Percentiles rank a stretch among this genome's conserved stretches.
Conservation (phyloP, 768 basidiomycete genomes). For the Tephrocybe sp. region DNA sequence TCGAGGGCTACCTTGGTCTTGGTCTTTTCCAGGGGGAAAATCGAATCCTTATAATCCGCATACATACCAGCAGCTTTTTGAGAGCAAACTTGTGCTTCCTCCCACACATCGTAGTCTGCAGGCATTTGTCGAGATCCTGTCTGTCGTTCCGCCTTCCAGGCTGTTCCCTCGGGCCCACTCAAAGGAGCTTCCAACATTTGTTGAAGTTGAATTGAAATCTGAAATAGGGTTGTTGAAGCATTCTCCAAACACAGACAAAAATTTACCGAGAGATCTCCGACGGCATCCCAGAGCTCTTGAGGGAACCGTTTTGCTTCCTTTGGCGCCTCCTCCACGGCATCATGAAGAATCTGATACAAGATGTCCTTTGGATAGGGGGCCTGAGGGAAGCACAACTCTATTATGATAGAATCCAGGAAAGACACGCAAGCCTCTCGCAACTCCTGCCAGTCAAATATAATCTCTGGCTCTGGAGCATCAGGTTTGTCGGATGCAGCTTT, state of each 20-base stretch:
- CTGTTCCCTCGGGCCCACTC: slow-evolving; percentile 51
- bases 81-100: slow-evolving; percentile 68
- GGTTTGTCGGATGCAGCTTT: slow-evolving; percentile 35
- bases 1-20: slow-evolving; percentile 50
- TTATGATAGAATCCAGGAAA: slow-evolving; percentile 80
- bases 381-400: slow-evolving; percentile 78
- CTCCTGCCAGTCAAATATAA: slow-evolving; percentile 65
- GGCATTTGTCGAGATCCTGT: slow-evolving; percentile 52
- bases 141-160: slow-evolving; percentile 57
- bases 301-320: slow-evolving; percentile 75
- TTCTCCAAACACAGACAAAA: background rate
- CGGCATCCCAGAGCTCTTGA: slow-evolving; percentile 76
- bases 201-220: slow-evolving; percentile 69
- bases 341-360: slow-evolving; percentile 65
- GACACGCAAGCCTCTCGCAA: slow-evolving; percentile 68
- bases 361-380: slow-evolving; percentile 67
- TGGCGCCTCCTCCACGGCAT: slow-evolving; percentile 73
- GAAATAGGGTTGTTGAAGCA: background rate
- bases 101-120: slow-evolving; percentile 63
- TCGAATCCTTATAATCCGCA: slow-evolving; percentile 51
- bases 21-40: slow-evolving; percentile 60
- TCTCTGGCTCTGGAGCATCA: slow-evolving; percentile 47
- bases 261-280: slow-evolving; percentile 75
- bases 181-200: slow-evolving; percentile 65
- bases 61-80: slow-evolving; percentile 51